Base-by-base conservation (phyloP, 2,329 filamentous ascomycete genomes). In the Beauveria sp. region DNA sequence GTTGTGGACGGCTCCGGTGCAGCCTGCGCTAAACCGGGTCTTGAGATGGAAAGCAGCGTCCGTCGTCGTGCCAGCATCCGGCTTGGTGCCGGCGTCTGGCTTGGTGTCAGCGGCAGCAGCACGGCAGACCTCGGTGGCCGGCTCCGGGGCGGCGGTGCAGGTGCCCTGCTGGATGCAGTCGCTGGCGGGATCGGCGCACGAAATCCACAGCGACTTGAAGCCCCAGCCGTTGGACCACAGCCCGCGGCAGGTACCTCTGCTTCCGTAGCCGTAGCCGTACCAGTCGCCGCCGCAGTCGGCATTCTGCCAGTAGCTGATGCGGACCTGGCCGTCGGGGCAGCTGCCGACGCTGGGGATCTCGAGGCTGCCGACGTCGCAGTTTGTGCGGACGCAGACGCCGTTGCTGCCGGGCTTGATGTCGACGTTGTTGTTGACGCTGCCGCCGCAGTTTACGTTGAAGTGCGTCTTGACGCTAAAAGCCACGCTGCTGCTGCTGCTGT, bases 251-350 rank as follows among this genome's bases (percentile, higher is more conserved):
- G 58, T 53, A 2, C 34, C 34, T 38, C 14, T 38, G 34, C 34
- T 38, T 16, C 12, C 34, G 34, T 38, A 38, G 34, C 12, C 42
- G 16, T 60, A 60, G 9, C 58, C 58, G n/a, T 53, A 60, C 58
- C 58, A 60, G 5, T 54, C 20, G 42, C 58, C 58, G 2, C 5
- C 28, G 28, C 58, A 60, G 26, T 54, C 49, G 5, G 38, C 8
- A 6, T 47, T 54, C 9, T 60, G 49, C 58, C 58, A 60, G n/a
- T 54, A 60, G 42, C 58, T 60, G 18, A 60, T 60, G 14, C 50
- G 58, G 8, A 60, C 26, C 20, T 60, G 49, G 14, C 58, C 58
- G 20, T 34, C n/a, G 9, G 58, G 58, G 20, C 58, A 60, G 58
- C 43, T 60, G 9, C 58, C 58, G 20, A n/a, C 28, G 20, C 14